Evolutionary conservation across 2,329 filamentous ascomycete species (phyloP), one percentile per base, ranked within the genome.

Genomic region (Colletotrichum musae): DNA sequence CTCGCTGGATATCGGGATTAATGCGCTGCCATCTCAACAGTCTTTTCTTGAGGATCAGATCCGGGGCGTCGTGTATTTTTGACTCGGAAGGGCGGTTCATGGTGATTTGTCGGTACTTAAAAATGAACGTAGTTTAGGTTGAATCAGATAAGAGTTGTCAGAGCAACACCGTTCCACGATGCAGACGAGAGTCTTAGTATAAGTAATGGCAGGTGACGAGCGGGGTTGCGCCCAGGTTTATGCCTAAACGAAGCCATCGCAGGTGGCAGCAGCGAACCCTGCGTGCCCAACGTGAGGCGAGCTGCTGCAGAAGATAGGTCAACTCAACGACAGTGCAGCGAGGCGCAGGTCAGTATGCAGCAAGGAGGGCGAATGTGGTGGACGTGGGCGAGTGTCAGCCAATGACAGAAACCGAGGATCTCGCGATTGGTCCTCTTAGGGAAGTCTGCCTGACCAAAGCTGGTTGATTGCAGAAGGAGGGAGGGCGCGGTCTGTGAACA

Each of bases 371-470:
- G 39, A 45, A 39, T 41, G 15, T 48, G 58, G 21, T 53, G 64
- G 53, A 70, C 68, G 68, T 70, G 68, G 68, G 53, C 68, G 39
- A 48, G 21, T 32, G 24, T 26, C 52, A 70, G 39, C 68, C 68
- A 70, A 68, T 70, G 6, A 53, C 18, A 13, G 18, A 15, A 16
- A 43, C 47, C 39, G 39, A 53, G 51, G 1, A 47, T 16, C 21
- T 18, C 39, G 16, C 41, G 16, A 53, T 68, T 68, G 64, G 64
- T 16, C 43, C 26, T 41, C 13, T 28, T 6, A 6, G 15, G 18
- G 6, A 39, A 58, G 53, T 58, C 39, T 63, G 52, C 50, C 36
- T 32, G 10, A 24, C n/a, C 36, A 3, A 58, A 50, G 18, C 32
- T 4, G 45, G 12, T 6, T 28, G 50, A 9, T 28, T 32, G 50